A percentile compares a stretch with the other conserved stretches of the same genome.
These are phyloP conservation scores for Letharia lupina DNA, from an alignment of 495 filamentous ascomycete species.

Conservation along the genomic window DNA sequence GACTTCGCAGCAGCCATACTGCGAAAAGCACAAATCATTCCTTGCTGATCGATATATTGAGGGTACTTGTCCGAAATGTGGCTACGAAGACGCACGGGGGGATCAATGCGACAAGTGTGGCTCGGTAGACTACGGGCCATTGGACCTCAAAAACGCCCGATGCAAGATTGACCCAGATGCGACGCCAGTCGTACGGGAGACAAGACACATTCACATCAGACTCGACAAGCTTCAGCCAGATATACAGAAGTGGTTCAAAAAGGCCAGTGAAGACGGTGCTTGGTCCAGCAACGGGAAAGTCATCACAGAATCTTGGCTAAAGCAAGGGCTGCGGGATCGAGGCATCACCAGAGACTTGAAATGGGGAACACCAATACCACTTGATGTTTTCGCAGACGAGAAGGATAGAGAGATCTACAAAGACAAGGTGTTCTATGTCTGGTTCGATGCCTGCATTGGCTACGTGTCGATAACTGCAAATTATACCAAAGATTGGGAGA, in stretches of 20 bases:
- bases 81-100: slow-evolving; percentile 72
- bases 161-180: slow-evolving; percentile 77
- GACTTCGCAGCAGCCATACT: slow-evolving; percentile 73
- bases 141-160: slow-evolving; percentile 47
- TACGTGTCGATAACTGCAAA: slow-evolving; percentile 92
- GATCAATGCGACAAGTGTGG: slow-evolving; percentile 84
- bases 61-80: slow-evolving; percentile 75
- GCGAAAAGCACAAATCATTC: slow-evolving; percentile 74
- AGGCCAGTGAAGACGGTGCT: slow-evolving; percentile 48
- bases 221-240: slow-evolving; percentile 71
- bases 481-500: slow-evolving; percentile 86
- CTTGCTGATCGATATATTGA: slow-evolving; percentile 91
- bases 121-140: slow-evolving; percentile 61
- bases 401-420: slow-evolving; percentile 35
- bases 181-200: slow-evolving; percentile 62
- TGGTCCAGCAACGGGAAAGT: slow-evolving; percentile 72
- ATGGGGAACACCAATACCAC: slow-evolving; percentile 73
- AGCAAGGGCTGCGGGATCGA: slow-evolving; percentile 70
- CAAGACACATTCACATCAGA: slow-evolving; percentile 66
- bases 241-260: slow-evolving; percentile 61
- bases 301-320: slow-evolving; percentile 71
- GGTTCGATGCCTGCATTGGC: slow-evolving; percentile 97
- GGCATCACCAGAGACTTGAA: slow-evolving; percentile 89
- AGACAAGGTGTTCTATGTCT: slow-evolving; percentile 64
- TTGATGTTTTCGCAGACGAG: slow-evolving; percentile 30